phyloP scores from a whole-genome alignment of 2,329 filamentous ascomycete species.

The Claviceps cyperi region DNA sequence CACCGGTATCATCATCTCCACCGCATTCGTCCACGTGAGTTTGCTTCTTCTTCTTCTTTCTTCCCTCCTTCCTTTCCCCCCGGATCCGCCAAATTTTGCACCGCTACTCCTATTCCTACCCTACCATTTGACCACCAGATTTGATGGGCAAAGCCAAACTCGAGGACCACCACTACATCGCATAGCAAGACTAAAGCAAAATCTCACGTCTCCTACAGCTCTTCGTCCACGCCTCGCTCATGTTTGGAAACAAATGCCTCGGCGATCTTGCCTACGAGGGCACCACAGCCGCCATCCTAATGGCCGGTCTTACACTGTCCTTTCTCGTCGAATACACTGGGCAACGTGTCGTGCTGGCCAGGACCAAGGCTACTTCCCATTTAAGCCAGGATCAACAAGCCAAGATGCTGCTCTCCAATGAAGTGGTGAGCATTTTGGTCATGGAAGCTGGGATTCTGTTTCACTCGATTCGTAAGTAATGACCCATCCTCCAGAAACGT shows the following conservation, averaged over 20 bases:
- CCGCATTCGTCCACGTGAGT: slow-evolving; percentile 52
- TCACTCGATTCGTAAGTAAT: slow-evolving; percentile 47
- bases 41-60: background rate
- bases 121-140: too few relatives aligned
- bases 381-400: slow-evolving; percentile 14
- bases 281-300: slow-evolving; percentile 54
- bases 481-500: too few relatives aligned
- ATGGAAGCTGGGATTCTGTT: slow-evolving; percentile 64
- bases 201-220: slow-evolving; percentile 32
- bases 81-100: background rate
- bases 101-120: background rate
- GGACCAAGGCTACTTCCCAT: slow-evolving; percentile 14
- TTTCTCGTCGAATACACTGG: slow-evolving; percentile 58
- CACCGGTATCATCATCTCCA: slow-evolving; percentile 58
- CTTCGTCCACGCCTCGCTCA: slow-evolving; percentile 56
- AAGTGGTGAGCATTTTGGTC: slow-evolving; percentile 48
- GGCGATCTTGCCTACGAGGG: slow-evolving; percentile 52
- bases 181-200: background rate
- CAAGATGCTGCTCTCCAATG: slow-evolving; percentile 19
- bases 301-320: slow-evolving; percentile 60
- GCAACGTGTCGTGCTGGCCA: slow-evolving; percentile 37
- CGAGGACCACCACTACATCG: too few relatives aligned
- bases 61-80: too few relatives aligned
- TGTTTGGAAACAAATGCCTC: slow-evolving; percentile 59
- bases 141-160: too few relatives aligned